Evolutionary conservation across 129 eudicot species (phyloP), one percentile per base, ranked within the genome.

Genomic region (Lactuca saligna): DNA sequence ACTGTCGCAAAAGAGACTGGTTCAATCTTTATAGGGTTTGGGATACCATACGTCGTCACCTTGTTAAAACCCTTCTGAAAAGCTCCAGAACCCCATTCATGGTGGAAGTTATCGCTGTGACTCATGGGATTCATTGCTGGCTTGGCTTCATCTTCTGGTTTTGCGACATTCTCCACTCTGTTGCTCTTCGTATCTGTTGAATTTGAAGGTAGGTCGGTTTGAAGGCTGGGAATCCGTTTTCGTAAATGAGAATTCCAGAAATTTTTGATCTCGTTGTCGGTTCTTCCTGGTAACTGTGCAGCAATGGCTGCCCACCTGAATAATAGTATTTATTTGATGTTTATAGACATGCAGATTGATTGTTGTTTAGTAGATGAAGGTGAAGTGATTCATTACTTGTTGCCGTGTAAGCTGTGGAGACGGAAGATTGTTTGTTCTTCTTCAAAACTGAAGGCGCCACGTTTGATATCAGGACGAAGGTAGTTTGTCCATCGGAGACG

Each of bases 241-340:
- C 80, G 79, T 65, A 89, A 57, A 80, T 85, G 95, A 7, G 91
- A 78, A 74, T 93, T 84, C 91, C 95, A 93, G 78, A 74, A 85
- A 65, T 89, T 93, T 76, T 93, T 89, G 20, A 89, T 73, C 57
- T 93, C 98, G 35, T 93, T 89, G 61, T 92, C 96, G 11, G 96
- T 93, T 83, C 98, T 81, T 84, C 98, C 98, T 51, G 94, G 89
- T 58, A 92, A 55, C 15, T 79, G 82, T 7, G 91, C 65, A 29
- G 98, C 96, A 66, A 93, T 93, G 32, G 85, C 76, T 7, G 96
- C 91, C 96, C 96, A 93, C 84, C 98, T 93, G 83, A 69, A 75
- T 54, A 56, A 53, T 25, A 25, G n/a, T n/a, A n/a, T n/a, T n/a
- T 25, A 25, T 55, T 54, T 57, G 32, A 29, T 64, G 54, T 50